These are phyloP conservation scores for Clohesyomyces aquaticus DNA, from an alignment of 495 filamentous ascomycete species.

Conservation along the genomic window DNA sequence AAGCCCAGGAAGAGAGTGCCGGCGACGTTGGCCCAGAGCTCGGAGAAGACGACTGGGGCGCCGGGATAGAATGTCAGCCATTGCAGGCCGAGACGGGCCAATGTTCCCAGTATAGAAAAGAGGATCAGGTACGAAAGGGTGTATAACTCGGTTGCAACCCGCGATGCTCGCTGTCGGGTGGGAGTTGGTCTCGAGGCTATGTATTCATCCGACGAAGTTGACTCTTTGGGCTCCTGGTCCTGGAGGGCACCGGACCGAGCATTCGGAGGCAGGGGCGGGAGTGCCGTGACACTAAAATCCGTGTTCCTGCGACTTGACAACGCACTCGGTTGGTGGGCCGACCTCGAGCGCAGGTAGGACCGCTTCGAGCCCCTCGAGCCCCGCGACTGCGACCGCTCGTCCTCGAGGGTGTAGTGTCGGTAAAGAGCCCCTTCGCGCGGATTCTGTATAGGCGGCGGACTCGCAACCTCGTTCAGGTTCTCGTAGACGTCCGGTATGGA, in stretches of 20 bases:
- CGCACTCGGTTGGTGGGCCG: slow-evolving; percentile 7
- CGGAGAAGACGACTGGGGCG: slow-evolving; percentile 70
- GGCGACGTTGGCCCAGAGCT: slow-evolving; percentile 90
- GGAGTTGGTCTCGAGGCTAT: background rate
- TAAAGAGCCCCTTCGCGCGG: slow-evolving; percentile 12
- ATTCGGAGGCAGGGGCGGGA: slow-evolving; percentile 21
- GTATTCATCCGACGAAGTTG: background rate
- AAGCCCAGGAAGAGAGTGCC: slow-evolving; percentile 87
- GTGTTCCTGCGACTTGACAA: slow-evolving; percentile 18
- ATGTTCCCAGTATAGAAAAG: slow-evolving; percentile 85
- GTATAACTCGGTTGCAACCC: slow-evolving; percentile 71
- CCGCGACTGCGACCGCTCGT: slow-evolving; percentile 14
- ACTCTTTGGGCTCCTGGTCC: slow-evolving; percentile 6
- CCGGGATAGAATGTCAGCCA: slow-evolving; percentile 80
- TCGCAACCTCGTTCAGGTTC: slow-evolving; percentile 29
- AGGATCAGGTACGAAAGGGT: slow-evolving; percentile 80
- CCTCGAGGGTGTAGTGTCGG: slow-evolving; percentile 19
- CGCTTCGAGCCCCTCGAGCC: slow-evolving; percentile 15
- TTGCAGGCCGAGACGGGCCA: slow-evolving; percentile 80
- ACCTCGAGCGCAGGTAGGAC: slow-evolving; percentile 7
- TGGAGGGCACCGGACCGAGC: background rate
- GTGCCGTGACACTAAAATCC: slow-evolving; percentile 27
- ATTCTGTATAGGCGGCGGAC: slow-evolving; percentile 31
- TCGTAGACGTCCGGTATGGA: slow-evolving; percentile 23
- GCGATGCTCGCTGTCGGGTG: slow-evolving; percentile 46